Evolutionary conservation across 2,329 filamentous ascomycete species (phyloP).

Genomic region (Apiospora kogelbergensis): DNA sequence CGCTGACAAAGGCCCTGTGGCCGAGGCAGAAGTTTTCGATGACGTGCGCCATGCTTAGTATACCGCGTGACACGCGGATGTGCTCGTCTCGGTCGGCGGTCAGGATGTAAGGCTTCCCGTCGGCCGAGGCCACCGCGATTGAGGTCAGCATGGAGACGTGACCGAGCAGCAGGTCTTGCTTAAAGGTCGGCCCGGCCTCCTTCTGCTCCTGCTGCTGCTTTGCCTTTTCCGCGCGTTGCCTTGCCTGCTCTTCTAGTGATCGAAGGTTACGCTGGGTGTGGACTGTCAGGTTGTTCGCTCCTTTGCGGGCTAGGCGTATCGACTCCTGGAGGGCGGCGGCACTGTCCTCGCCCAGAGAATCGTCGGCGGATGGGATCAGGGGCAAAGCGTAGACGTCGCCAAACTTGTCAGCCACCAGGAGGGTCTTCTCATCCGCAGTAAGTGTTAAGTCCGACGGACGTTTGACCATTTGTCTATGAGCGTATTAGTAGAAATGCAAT

Average conservation of each 20-base stretch:
- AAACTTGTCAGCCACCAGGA: slow-evolving; percentile 91
- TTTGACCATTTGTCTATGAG: slow-evolving; percentile 77
- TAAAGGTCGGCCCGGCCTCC: slow-evolving; percentile 56
- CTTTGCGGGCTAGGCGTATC: slow-evolving; percentile 36
- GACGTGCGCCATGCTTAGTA: slow-evolving; percentile 74
- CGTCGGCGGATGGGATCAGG: slow-evolving; percentile 46
- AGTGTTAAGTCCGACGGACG: slow-evolving; percentile 76
- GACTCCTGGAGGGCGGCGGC: slow-evolving; percentile 22
- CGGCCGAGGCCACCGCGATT: slow-evolving; percentile 53
- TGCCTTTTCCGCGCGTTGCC: slow-evolving; percentile 36
- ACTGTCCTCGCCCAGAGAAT: neutral
- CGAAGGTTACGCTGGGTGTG: slow-evolving; percentile 64
- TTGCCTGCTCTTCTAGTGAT: slow-evolving; percentile 59
- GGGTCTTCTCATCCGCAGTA: slow-evolving; percentile 63
- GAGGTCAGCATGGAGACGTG: slow-evolving; percentile 95
- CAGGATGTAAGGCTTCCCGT: slow-evolving; percentile 48
- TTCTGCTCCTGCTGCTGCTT: slow-evolving; percentile 23
- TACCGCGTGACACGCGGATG: slow-evolving; percentile 80
- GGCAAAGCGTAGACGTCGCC: slow-evolving; percentile 93
- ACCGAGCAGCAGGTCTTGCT: slow-evolving; percentile 77
- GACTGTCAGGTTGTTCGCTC: slow-evolving; percentile 60
- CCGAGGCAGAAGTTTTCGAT: slow-evolving; percentile 90
- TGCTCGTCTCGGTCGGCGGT: slow-evolving; percentile 65
- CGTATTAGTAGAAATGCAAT: slow-evolving; percentile 16
- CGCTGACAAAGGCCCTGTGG: slow-evolving; percentile 81